Base-by-base conservation (phyloP, 2,329 filamentous ascomycete species). In the Sclerotinia glacialis region DNA sequence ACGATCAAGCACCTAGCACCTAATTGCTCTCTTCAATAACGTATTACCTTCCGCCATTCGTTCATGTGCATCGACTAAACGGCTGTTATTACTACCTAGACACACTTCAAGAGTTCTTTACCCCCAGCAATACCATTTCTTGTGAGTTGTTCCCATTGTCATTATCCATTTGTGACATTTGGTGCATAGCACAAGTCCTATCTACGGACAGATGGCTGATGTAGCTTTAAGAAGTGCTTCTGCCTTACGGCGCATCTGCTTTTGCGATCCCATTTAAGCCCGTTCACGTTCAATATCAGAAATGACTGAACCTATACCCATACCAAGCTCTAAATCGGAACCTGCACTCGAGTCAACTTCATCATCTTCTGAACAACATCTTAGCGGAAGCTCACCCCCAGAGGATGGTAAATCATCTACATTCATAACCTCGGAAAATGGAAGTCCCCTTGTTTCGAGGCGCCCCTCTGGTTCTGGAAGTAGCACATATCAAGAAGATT, bases 401-500 rank as follows among this genome's bases (percentile, higher is more conserved):
- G 80, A 84, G 66, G 73, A 80, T 42, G 76, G 77, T 53, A 83
- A 84, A 67, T 83, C 85, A 9, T 83, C 82, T 64, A 79, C 79
- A n/a, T 73, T 84, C n/a, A 81, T 78, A 40, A 47, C 81, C 81
- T 66, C 78, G 2, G 77, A 76, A 5, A 75, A 79, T n/a, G 77
- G 80, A 53, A 88, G 83, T 74, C 80, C 86, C 60, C 75, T 81
- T 70, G 80, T 93, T 58, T 96, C 93, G 9, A 86, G 93, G 67
- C 89, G 90, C 65, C 83, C 85, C 21, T 96, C 93, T 21, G 93
- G 93, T 77, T 93, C 91, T n/a, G 88, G 86, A 59, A 92, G 88
- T 78, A 92, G 89, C 77, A 89, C 87, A n/a, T 92, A 92, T 74
- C 91, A 95, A 67, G 91, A 95, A 73, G 92, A 94, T 76, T 95